Conservation (phyloP, 352 stramenopile species). For the Globisporangium middletonii region DNA sequence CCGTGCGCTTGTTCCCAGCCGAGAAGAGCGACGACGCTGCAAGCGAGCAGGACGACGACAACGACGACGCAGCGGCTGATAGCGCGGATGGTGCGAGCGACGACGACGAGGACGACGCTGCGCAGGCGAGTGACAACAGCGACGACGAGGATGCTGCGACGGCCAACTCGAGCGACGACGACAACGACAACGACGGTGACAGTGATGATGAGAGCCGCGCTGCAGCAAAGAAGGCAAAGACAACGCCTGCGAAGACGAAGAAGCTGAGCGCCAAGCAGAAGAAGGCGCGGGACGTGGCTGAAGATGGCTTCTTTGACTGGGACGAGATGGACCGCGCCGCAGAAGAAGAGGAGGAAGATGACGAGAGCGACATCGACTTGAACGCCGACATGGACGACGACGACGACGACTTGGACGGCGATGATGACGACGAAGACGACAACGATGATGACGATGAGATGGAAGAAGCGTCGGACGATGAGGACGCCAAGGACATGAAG, state of each 20-base stretch:
- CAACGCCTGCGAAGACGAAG: constrained; percentile 6
- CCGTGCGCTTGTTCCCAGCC: constrained; percentile 52
- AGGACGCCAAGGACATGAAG: constrained; percentile 45
- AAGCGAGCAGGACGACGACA: constrained; percentile 11
- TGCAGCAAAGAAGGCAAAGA: constrained; percentile 15
- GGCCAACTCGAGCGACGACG: constrained; percentile 12
- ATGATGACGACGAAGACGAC: constrained; percentile 34
- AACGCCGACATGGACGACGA: constrained; percentile 20
- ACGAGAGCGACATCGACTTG: constrained; percentile 26
- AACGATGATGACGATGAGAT: constrained; percentile 39
- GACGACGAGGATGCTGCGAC: constrained; percentile 7
- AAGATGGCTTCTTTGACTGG: constrained; percentile 85
- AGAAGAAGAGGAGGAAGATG: constrained; percentile 56
- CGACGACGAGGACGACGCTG: constrained; percentile 19
- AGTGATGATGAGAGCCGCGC: constrained; percentile 20
- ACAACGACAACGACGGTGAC: constrained; percentile 14
- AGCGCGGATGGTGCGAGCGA: constrained; percentile 20
- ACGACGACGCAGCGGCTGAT: constrained; percentile 8
- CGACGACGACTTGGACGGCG: constrained; percentile 24
- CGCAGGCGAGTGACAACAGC: constrained; percentile 6
- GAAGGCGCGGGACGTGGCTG: constrained; percentile 56
- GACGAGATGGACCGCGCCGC: constrained; percentile 84
- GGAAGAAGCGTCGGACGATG: constrained; percentile 49
- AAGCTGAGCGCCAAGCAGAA: constrained; percentile 38
- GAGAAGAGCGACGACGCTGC: constrained; percentile 31